These are phyloP conservation scores for Wallacemonas sp. DNA, from an alignment of 208 protist species.

Conservation along the genomic window DNA sequence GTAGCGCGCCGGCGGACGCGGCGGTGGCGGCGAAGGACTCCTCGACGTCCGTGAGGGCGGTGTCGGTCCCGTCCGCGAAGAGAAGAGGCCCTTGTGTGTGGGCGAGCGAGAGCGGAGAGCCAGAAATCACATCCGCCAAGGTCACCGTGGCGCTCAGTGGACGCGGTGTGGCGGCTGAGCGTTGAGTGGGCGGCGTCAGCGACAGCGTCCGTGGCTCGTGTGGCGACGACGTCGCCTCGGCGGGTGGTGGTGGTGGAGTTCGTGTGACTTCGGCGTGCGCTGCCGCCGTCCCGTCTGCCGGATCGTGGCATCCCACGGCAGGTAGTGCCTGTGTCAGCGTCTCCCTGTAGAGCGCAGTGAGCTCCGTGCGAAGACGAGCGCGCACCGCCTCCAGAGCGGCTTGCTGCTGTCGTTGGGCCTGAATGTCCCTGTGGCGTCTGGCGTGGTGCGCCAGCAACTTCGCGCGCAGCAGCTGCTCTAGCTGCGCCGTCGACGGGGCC, in stretches of 20 bases:
- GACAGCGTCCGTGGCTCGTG: too few relatives aligned
- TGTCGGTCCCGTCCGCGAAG: too few relatives aligned
- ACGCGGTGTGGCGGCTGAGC: conserved; percentile 6
- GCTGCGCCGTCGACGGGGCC: conserved; percentile 35
- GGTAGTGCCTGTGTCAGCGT: conserved; percentile 14
- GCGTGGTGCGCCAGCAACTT: conserved; percentile 51
- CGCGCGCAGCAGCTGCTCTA: conserved; percentile 48
- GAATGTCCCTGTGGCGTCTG: conserved; percentile 33
- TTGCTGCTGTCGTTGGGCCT: conserved; percentile 23
- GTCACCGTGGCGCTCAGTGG: not conserved
- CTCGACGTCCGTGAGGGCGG: too few relatives aligned
- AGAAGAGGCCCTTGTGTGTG: too few relatives aligned
- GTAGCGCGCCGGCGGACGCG: not conserved
- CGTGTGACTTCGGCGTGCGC: too few relatives aligned
- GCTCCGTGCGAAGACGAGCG: conserved; percentile 18
- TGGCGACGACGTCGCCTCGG: too few relatives aligned
- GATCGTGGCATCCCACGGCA: too few relatives aligned
- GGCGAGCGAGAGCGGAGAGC: too few relatives aligned
- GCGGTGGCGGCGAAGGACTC: too few relatives aligned
- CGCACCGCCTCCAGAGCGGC: conserved; percentile 28
- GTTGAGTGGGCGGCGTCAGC: not conserved
- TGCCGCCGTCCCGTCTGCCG: too few relatives aligned
- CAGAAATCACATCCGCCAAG: too few relatives aligned
- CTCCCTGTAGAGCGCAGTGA: conserved; percentile 48
- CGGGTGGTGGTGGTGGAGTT: not conserved